phyloP scores from a whole-genome alignment of 306 rosid species.

The Cucurbita ficifolia region DNA sequence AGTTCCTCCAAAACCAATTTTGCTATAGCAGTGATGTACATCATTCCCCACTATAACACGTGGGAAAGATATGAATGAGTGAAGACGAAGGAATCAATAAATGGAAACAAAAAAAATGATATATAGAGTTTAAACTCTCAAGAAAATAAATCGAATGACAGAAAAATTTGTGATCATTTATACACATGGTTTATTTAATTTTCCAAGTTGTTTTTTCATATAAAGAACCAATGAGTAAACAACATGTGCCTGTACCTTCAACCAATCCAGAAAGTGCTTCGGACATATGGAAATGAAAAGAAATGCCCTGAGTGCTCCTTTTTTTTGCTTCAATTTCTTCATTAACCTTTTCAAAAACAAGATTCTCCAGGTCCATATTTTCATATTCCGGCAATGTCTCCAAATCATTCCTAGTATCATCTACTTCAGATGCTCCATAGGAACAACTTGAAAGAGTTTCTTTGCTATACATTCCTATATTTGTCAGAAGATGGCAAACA shows the following conservation, averaged over 20 bases:
- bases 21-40: not conserved
- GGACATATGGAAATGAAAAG: slow-evolving; percentile 77
- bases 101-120: not conserved
- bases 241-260: slow-evolving; percentile 43
- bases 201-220: not conserved
- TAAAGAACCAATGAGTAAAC: not conserved
- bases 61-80: too few species aligned
- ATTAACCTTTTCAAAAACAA: slow-evolving; percentile 69
- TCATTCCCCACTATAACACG: not conserved
- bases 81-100: not conserved
- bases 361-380: slow-evolving; percentile 88
- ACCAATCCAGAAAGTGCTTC: slow-evolving; percentile 59
- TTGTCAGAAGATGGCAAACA: slow-evolving; percentile 66
- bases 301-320: slow-evolving; percentile 46
- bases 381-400: slow-evolving; percentile 67
- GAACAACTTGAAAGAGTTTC: slow-evolving; percentile 42
- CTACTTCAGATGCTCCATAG: slow-evolving; percentile 43
- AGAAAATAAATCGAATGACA: not conserved
- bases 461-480: slow-evolving; percentile 58
- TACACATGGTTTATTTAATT: not conserved
- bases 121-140: not conserved
- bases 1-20: not conserved
- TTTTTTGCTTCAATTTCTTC: slow-evolving; percentile 82
- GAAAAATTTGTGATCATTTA: not conserved
- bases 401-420: slow-evolving; percentile 52